These are phyloP conservation scores for Sclerotinia sclerotiorum DNA, from an alignment of 2,329 filamentous ascomycete species.

Conservation along the genomic window DNA sequence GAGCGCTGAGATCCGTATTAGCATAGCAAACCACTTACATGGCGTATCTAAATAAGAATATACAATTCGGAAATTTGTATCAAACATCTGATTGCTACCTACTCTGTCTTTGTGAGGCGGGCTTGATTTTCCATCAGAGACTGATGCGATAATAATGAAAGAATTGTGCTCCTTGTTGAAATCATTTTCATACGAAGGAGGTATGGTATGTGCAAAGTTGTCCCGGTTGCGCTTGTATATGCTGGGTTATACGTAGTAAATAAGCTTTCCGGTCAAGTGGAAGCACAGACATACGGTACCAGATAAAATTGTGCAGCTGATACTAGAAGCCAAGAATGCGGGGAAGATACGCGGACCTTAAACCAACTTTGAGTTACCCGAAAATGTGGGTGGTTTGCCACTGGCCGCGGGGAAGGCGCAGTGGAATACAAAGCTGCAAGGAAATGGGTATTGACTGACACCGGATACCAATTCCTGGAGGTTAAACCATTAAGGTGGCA, in stretches of 20 bases:
- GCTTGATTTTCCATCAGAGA: not conserved
- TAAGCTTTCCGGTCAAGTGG: not conserved
- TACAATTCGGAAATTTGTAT: not conserved
- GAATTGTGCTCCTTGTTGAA: not conserved
- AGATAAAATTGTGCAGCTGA: not conserved
- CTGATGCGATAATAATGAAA: not conserved
- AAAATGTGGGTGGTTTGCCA: not conserved
- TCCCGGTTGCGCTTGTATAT: not conserved
- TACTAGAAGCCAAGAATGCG: not conserved
- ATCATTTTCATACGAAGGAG: not conserved
- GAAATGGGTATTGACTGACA: not conserved
- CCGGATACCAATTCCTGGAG: not conserved
- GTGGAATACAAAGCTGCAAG: not conserved
- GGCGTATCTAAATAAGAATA: not conserved
- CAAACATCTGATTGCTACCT: not conserved
- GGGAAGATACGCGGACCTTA: not conserved
- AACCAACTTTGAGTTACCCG: not conserved
- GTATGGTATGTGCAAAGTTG: not conserved
- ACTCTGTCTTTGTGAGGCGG: no score
- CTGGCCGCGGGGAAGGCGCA: not conserved
- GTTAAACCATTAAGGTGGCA: conserved; percentile 1
- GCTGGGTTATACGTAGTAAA: not conserved
- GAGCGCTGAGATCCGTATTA: not conserved
- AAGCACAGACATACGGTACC: not conserved
- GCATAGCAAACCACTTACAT: not conserved